phyloP scores from a whole-genome alignment of 495 filamentous ascomycete genomes.

The Trichoderma erinaceum region DNA sequence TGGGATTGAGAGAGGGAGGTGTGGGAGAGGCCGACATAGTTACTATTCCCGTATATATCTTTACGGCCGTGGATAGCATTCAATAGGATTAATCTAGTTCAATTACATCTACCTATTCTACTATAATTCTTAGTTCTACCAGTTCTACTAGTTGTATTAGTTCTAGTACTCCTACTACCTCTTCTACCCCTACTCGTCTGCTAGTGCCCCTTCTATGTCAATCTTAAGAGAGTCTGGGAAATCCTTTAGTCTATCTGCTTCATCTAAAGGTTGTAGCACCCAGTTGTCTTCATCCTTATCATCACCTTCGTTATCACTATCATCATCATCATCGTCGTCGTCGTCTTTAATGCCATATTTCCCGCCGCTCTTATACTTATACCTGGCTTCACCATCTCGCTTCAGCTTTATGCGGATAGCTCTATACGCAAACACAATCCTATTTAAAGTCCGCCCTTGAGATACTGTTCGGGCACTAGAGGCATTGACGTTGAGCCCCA shows the following conservation, averaged over 20 bases:
- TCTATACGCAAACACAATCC: neutral
- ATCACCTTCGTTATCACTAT: neutral
- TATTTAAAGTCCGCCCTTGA: neutral
- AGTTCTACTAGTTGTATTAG: no score
- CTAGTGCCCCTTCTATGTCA: neutral
- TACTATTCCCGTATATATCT: no score
- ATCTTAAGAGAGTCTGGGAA: neutral
- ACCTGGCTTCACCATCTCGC: neutral
- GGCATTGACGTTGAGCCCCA: neutral
- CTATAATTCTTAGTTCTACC: no score
- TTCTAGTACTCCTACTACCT: neutral
- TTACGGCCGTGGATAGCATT: no score
- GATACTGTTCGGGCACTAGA: neutral
- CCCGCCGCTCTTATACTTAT: neutral
- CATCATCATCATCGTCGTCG: neutral
- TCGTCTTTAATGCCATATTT: neutral
- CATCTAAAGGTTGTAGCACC: neutral
- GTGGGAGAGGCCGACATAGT: neutral
- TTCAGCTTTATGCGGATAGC: neutral
- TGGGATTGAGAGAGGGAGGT: neutral
- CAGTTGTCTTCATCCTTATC: neutral
- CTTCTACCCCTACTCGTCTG: neutral
- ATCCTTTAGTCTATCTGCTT: neutral
- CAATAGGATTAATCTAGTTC: no score
- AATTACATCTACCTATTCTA: no score